Evolutionary conservation across 495 filamentous ascomycete genomes (phyloP).

Genomic region (Oleoguttula mirabilis): DNA sequence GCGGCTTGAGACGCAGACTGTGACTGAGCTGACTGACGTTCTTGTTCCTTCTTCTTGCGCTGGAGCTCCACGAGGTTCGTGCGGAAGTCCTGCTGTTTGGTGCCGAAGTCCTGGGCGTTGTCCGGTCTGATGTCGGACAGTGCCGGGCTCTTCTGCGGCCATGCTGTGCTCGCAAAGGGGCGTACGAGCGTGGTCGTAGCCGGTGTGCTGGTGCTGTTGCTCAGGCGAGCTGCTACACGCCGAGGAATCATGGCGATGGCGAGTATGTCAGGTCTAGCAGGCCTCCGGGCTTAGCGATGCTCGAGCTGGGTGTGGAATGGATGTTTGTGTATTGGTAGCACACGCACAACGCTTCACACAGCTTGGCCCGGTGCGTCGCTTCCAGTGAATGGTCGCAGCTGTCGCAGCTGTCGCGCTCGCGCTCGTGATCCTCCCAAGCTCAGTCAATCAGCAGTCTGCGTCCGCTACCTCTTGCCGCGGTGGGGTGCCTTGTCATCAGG

Average conservation of each 20-base stretch:
- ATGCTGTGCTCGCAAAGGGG: constrained; percentile 13
- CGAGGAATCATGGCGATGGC: constrained; percentile 10
- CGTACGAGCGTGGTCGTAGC: constrained; percentile 7
- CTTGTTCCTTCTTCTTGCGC: constrained; percentile 65
- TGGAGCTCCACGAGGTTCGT: constrained; percentile 64
- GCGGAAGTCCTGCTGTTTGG: constrained; percentile 74
- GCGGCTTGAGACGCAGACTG: constrained; percentile 11
- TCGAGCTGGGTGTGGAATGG: too few species aligned
- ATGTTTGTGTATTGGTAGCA: too few species aligned
- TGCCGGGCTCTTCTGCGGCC: constrained; percentile 47
- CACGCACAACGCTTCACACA: too few species aligned
- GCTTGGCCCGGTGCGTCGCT: too few species aligned
- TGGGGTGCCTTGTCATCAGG: too few species aligned
- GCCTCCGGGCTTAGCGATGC: too few species aligned
- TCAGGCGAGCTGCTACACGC: constrained; percentile 6
- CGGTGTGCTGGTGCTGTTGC: background rate
- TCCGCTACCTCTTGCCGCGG: too few species aligned
- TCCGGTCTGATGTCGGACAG: constrained; percentile 71
- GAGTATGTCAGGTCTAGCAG: too few species aligned
- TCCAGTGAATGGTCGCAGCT: too few species aligned
- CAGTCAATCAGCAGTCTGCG: too few species aligned
- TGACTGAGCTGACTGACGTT: constrained; percentile 57
- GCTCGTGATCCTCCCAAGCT: too few species aligned
- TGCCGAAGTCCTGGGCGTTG: constrained; percentile 59
- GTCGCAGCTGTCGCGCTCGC: too few species aligned